Evolutionary conservation across 2,329 filamentous ascomycete genomes (phyloP), one percentile per base, ranked within the genome.

Genomic region (Claviceps purpurea): DNA sequence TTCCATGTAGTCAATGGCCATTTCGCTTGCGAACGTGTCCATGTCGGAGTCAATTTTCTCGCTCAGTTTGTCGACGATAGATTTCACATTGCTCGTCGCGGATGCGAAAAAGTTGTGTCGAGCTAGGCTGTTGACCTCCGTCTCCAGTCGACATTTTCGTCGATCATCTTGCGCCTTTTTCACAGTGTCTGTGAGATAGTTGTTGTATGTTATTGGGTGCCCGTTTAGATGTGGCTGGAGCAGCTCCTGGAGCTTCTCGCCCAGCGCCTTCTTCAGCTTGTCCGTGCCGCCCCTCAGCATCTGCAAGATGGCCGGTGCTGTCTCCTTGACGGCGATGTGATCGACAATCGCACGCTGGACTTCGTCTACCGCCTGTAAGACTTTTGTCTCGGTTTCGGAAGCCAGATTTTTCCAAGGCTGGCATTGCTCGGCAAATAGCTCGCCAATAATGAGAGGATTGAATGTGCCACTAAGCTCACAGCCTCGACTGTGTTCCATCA

Each of bases 341-440:
- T 40, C 18, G 0, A 58, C 50, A 0, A 60, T 44, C 2, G 50
- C 49, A 4, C 24, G 44, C 5, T 52, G 14, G 13, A 58, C 56
- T 3, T 53, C 22, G 4, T 41, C 18, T 8, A 57, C 56, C 3
- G 55, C 55, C 14, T 42, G 61, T 14, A 56, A 11, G 2, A 55
- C 41, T 1, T 49, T 39, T 1, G 45, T 24, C 26, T 54, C 47
- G 8, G 52, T 51, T 2, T 42, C 39, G 7, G 5, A 41, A 0
- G 73, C 76, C 26, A 79, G 69, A 0, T 52, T 34, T 43, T 70
- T 61, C 82, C 80, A 86, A 0, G 73, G 74, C 6, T 57, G 51
- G 0, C 73, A 79, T 53, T 85, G 80, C 46, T 82, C 73, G 20
- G 66, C 65, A 59, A 86, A 86, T 0, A 87, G 61, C 22, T 83